Evolutionary conservation across 2,329 filamentous ascomycete species (phyloP).

Genomic region (Tolypocladium tropicale): DNA sequence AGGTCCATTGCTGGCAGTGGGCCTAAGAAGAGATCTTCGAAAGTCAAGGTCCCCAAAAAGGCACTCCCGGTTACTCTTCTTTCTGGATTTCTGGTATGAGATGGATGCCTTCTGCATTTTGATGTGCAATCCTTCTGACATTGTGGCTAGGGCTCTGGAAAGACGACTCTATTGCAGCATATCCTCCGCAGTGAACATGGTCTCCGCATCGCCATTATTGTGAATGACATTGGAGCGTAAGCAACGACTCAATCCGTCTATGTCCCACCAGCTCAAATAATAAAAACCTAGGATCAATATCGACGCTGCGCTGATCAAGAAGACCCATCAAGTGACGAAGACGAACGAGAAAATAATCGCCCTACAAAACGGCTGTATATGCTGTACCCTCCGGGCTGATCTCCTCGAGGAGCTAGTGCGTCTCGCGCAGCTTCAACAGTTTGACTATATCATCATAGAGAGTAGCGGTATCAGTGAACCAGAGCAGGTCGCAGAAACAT

Average conservation of each 20-base stretch:
- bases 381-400: slow-evolving; percentile 63
- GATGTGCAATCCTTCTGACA: background rate
- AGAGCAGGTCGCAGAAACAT: slow-evolving; percentile 65
- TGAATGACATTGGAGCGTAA: slow-evolving; percentile 59
- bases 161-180: slow-evolving; percentile 60
- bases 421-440: slow-evolving; percentile 47
- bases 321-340: slow-evolving; percentile 43
- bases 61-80: slow-evolving; percentile 22
- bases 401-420: slow-evolving; percentile 59
- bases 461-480: slow-evolving; percentile 64
- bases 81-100: slow-evolving; percentile 23
- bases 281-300: slow-evolving; percentile 43
- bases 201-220: slow-evolving; percentile 59
- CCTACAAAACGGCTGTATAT: slow-evolving; percentile 66
- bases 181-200: slow-evolving; percentile 59
- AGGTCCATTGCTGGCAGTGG: background rate
- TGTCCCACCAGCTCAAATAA: background rate
- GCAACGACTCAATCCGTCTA: slow-evolving; percentile 6
- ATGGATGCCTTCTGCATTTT: no score
- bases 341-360: slow-evolving; percentile 56
- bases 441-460: slow-evolving; percentile 65
- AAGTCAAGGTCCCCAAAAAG: slow-evolving; percentile 7
- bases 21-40: background rate
- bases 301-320: slow-evolving; percentile 50
- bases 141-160: slow-evolving; percentile 48